phyloP scores from a whole-genome alignment of 2,329 filamentous ascomycete species.

The Rosellinia necatrix region DNA sequence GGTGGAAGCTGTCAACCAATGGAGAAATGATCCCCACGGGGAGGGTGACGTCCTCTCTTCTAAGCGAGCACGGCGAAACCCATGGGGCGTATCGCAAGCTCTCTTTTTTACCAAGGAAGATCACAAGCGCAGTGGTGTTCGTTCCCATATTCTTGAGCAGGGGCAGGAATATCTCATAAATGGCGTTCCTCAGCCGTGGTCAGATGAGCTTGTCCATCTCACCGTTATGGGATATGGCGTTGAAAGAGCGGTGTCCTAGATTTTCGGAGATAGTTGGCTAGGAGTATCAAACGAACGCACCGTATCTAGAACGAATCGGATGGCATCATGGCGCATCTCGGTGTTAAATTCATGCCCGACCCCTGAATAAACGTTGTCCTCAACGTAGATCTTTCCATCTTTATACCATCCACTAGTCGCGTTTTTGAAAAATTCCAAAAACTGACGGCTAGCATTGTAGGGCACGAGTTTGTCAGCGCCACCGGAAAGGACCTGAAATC shows the following conservation, averaged over 20 bases:
- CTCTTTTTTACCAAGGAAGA: conserved; percentile 48
- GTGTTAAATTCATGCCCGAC: conserved; percentile 71
- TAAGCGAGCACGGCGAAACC: conserved; percentile 57
- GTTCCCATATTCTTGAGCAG: conserved; percentile 40
- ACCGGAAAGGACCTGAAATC: conserved; percentile 67
- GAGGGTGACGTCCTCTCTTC: conserved; percentile 48
- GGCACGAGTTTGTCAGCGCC: conserved; percentile 74
- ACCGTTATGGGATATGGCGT: background rate
- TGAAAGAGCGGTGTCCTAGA: conserved; percentile 26
- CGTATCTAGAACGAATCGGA: conserved; percentile 62
- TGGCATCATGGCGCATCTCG: conserved; percentile 69
- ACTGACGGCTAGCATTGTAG: conserved; percentile 62
- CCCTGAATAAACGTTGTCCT: conserved; percentile 70
- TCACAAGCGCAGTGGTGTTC: conserved; percentile 45
- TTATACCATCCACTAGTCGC: conserved; percentile 58
- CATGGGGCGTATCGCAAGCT: conserved; percentile 51
- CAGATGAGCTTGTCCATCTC: background rate
- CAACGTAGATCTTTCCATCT: conserved; percentile 60
- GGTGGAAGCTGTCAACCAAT: conserved; percentile 50
- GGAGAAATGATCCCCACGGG: conserved; percentile 59
- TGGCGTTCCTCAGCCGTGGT: conserved; percentile 48
- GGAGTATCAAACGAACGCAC: conserved; percentile 43
- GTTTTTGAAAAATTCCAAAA: conserved; percentile 64
- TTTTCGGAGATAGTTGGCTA: conserved; percentile 36
- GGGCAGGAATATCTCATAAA: conserved; percentile 49